Percentiles rank a stretch among this genome's conserved stretches.
These are phyloP conservation scores for Pestalotiopsis fici DNA, from an alignment of 2,329 filamentous ascomycete genomes.

Conservation along the genomic window DNA sequence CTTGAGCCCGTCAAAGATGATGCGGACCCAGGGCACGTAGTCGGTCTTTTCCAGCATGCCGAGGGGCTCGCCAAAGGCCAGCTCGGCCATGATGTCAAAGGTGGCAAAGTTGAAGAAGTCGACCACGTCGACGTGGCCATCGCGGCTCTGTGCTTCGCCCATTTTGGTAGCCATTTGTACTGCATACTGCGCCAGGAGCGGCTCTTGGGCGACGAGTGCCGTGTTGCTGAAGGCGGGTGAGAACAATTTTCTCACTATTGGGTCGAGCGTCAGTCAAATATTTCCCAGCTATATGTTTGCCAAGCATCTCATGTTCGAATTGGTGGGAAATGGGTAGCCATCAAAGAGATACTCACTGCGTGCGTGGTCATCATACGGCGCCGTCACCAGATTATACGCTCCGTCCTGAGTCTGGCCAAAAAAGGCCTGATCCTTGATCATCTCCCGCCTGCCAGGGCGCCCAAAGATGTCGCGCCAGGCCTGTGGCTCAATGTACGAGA, in stretches of 20 bases:
- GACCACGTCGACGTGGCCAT: constrained; percentile 13
- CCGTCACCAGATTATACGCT: too few relatives aligned
- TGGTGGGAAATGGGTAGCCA: too few relatives aligned
- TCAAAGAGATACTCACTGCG: too few relatives aligned
- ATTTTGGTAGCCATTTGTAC: constrained; percentile 17
- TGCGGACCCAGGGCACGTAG: constrained; percentile 17
- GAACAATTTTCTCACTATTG: constrained; percentile 10
- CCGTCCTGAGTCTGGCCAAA: too few relatives aligned
- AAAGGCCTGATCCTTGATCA: too few relatives aligned
- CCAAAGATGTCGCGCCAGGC: constrained; percentile 33
- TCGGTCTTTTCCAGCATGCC: constrained; percentile 14
- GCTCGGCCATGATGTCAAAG: constrained; percentile 12
- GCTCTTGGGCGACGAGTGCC: constrained; percentile 19
- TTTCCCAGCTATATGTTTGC: too few relatives aligned
- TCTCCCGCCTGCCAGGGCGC: constrained; percentile 19
- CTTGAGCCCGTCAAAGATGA: constrained; percentile 12
- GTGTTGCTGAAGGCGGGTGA: constrained; percentile 19
- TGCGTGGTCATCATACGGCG: too few relatives aligned
- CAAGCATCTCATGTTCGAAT: too few relatives aligned
- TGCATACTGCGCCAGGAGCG: constrained; percentile 18
- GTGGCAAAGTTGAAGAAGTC: constrained; percentile 19
- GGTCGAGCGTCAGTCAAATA: too few relatives aligned
- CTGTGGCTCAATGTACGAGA: constrained; percentile 23
- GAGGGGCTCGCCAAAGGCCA: constrained; percentile 18
- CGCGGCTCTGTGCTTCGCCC: not conserved